Evolutionary conservation across 164 flowering plant species (phyloP).

Genomic region (Protea cynaroides): DNA sequence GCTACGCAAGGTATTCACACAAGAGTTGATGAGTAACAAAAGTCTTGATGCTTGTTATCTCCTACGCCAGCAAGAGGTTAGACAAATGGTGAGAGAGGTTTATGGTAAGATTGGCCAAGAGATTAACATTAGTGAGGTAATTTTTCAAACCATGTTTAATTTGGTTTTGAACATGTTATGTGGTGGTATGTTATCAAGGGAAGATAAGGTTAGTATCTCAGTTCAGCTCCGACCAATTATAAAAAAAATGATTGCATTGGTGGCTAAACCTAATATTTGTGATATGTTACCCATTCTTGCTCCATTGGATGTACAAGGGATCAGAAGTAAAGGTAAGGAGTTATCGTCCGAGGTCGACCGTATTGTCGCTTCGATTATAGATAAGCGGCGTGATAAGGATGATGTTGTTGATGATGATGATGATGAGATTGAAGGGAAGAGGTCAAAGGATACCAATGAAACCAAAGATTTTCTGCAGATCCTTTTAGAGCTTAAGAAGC

Average conservation of each 20-base stretch:
- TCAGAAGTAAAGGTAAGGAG: not conserved
- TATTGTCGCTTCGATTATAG: not conserved
- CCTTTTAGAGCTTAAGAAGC: not conserved
- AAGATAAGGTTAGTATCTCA: not conserved
- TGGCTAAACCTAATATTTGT: too few relatives aligned
- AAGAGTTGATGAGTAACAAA: not conserved
- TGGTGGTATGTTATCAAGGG: not conserved
- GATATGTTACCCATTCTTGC: not conserved
- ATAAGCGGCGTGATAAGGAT: not conserved
- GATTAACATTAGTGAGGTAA: not conserved
- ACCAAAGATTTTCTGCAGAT: not conserved
- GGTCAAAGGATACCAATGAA: not conserved
- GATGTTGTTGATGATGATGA: not conserved
- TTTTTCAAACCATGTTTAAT: not conserved
- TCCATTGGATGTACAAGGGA: not conserved
- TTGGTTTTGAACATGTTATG: not conserved
- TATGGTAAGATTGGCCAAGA: not conserved
- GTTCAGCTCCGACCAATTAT: not conserved
- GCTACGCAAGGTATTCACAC: not conserved
- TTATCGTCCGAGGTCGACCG: not conserved
- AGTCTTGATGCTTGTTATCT: not conserved
- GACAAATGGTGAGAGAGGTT: conserved; percentile 1
- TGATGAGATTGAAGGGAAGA: not conserved
- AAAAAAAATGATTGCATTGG: not conserved
- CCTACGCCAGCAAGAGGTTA: not conserved